Conservation (phyloP, 1,284 basidiomycete species). For the Pholiota adiposa region DNA sequence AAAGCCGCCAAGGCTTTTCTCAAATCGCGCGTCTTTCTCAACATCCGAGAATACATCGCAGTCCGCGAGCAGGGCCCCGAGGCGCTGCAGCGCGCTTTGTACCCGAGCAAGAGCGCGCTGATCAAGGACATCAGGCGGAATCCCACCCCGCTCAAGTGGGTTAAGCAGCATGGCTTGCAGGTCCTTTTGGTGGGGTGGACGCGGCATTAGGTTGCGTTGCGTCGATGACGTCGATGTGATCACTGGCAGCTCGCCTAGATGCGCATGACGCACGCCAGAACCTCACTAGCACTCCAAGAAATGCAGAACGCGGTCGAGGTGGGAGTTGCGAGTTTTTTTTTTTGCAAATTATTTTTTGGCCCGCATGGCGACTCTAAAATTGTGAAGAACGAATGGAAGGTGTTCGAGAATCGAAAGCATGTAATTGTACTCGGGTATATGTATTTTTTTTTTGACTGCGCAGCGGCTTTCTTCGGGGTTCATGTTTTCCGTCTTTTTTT, state of each 20-base stretch:
- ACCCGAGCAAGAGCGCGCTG: slow-evolving; percentile 61
- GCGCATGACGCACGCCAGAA: too few relatives aligned
- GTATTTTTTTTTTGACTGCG: too few relatives aligned
- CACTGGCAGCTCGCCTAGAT: too few relatives aligned
- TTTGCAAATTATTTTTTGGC: too few relatives aligned
- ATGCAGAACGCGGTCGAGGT: too few relatives aligned
- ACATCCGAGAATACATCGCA: slow-evolving; percentile 73
- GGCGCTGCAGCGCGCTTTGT: slow-evolving; percentile 64
- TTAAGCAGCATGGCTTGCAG: slow-evolving; percentile 67
- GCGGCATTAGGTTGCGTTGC: slow-evolving; percentile 17
- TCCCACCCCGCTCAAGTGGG: slow-evolving; percentile 52
- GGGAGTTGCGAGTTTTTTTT: too few relatives aligned
- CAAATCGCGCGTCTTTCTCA: slow-evolving; percentile 68
- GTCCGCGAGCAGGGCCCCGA: slow-evolving; percentile 63
- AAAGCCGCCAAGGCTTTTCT: slow-evolving; percentile 64
- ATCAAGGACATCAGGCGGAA: slow-evolving; percentile 60
- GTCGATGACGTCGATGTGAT: background rate
- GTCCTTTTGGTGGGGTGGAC: slow-evolving; percentile 57
- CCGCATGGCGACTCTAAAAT: too few relatives aligned
- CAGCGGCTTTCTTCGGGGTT: too few relatives aligned
- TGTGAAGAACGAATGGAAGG: too few relatives aligned
- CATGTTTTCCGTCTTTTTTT: background rate
- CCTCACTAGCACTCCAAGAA: too few relatives aligned
- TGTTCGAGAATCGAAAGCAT: too few relatives aligned
- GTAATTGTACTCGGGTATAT: too few relatives aligned